Percentiles rank a stretch among this genome's conserved stretches.
Evolutionary conservation across 225 moss, liverwort and hornwort species (phyloP).

Genomic region (Rhytidiadelphus loreus): DNA sequence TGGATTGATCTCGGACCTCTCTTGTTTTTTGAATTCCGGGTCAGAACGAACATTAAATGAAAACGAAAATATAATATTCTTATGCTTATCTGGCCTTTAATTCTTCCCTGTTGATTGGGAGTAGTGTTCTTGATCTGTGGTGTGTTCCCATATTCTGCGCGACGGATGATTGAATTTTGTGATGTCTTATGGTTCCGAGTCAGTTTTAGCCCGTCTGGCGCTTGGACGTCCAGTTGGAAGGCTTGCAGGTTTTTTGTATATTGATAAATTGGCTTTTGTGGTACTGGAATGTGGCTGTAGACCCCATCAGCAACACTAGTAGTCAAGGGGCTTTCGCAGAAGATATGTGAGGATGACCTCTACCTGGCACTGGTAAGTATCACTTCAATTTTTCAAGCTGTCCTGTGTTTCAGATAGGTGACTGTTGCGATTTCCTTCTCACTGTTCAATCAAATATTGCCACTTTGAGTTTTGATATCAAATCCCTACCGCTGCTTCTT

Average conservation of each 20-base stretch:
- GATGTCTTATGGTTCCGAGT: not conserved
- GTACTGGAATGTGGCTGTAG: slow-evolving; percentile 54
- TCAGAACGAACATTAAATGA: too few species aligned
- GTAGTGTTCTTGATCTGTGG: not conserved
- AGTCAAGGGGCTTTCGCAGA: slow-evolving; percentile 97
- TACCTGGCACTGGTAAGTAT: slow-evolving; percentile 78
- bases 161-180: not conserved
- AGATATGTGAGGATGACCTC: slow-evolving; percentile 91
- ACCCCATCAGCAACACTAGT: slow-evolving; percentile 97
- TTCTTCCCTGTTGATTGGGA: not conserved
- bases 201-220: not conserved
- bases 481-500: not conserved
- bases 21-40: not conserved
- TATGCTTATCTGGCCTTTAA: not conserved
- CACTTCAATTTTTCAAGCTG: not conserved
- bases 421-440: not conserved
- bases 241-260: not conserved
- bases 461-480: not conserved
- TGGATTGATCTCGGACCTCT: not conserved
- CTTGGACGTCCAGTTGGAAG: not conserved
- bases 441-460: not conserved
- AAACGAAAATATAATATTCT: too few species aligned
- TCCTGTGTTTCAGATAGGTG: not conserved
- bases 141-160: not conserved
- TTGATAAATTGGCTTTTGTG: not conserved